These are phyloP conservation scores for Ogataea naganishii DNA, from an alignment of 805 yeast species.

Conservation along the genomic window DNA sequence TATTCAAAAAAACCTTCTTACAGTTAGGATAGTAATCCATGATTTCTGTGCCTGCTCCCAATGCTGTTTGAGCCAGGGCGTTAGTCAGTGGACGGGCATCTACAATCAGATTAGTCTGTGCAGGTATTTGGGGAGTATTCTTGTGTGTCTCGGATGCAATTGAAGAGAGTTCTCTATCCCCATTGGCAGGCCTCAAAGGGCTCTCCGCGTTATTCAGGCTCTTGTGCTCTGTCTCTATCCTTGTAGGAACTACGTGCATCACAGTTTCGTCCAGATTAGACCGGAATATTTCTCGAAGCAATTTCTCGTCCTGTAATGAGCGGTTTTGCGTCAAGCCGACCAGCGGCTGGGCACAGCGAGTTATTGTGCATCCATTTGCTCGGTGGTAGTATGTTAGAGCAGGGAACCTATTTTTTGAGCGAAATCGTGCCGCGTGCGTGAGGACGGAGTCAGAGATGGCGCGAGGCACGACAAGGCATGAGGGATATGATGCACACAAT, in stretches of 20 bases:
- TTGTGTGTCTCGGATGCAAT: background rate
- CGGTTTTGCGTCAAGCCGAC: constrained; percentile 84
- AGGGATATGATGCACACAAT: constrained; percentile 73
- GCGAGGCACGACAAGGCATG: constrained; percentile 58
- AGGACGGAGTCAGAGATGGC: constrained; percentile 74
- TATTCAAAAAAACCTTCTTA: constrained; percentile 71
- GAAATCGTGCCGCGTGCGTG: constrained; percentile 72
- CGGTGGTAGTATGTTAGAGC: constrained; percentile 68
- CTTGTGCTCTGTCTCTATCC: constrained; percentile 9
- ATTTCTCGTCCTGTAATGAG: constrained; percentile 84
- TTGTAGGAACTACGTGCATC: constrained; percentile 24
- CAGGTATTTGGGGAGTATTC: constrained; percentile 33
- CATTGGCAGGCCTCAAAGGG: background rate
- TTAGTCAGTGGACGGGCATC: constrained; percentile 92
- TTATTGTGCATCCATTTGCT: constrained; percentile 65
- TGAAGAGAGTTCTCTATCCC: background rate
- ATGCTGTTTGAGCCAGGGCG: constrained; percentile 92
- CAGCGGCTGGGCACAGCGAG: constrained; percentile 88
- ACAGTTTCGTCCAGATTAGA: too few relatives aligned
- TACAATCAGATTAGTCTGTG: constrained; percentile 60
- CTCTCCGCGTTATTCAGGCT: background rate
- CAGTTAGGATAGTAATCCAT: constrained; percentile 77
- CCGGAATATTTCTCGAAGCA: constrained; percentile 65
- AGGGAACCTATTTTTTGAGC: constrained; percentile 84
- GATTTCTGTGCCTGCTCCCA: constrained; percentile 97